Percentiles rank a stretch among this genome's conserved stretches.
These are phyloP conservation scores for Leishmania lainsoni DNA, from an alignment of 208 protist genomes.

Conservation along the genomic window DNA sequence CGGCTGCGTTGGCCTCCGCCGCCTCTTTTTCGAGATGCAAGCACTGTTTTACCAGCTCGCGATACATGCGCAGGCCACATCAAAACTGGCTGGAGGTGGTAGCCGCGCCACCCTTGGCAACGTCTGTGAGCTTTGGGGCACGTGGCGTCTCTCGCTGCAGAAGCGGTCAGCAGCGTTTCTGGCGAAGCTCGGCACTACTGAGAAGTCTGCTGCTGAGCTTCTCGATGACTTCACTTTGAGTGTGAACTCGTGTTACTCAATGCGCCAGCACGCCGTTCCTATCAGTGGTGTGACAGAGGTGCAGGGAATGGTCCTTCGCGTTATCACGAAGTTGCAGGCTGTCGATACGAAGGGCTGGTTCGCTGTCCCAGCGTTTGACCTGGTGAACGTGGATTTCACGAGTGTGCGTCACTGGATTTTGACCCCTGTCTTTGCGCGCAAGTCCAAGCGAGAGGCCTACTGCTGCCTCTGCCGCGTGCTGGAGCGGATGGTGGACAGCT, in stretches of 20 bases:
- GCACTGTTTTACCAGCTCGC: conserved; percentile 42
- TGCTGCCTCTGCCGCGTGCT: conserved; percentile 63
- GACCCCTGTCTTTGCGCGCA: conserved; percentile 48
- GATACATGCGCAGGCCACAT: not conserved
- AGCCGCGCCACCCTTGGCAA: conserved; percentile 8
- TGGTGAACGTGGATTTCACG: conserved; percentile 76
- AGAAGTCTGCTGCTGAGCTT: not conserved
- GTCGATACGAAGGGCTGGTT: conserved; percentile 78
- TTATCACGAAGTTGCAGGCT: conserved; percentile 49
- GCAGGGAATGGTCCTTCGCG: conserved; percentile 43
- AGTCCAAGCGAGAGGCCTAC: conserved; percentile 68
- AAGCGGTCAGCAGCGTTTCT: conserved; percentile 5
- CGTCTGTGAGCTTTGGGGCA: conserved; percentile 9
- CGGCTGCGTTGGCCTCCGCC: conserved; percentile 44
- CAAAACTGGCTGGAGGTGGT: not conserved
- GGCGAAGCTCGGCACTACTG: not conserved
- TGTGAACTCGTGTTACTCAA: conserved; percentile 7
- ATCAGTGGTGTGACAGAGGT: conserved; percentile 26
- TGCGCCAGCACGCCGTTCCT: conserved; percentile 6
- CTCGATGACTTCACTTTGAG: not conserved
- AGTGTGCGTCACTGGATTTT: conserved; percentile 66
- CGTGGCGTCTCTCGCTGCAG: conserved; percentile 6
- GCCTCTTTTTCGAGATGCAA: conserved; percentile 57
- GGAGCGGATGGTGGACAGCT: conserved; percentile 85
- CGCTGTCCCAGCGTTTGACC: conserved; percentile 74